Percentiles rank a stretch among this genome's conserved stretches.
Evolutionary conservation across 2,329 filamentous ascomycete genomes (phyloP).

Genomic region (Xylariaceae sp.): DNA sequence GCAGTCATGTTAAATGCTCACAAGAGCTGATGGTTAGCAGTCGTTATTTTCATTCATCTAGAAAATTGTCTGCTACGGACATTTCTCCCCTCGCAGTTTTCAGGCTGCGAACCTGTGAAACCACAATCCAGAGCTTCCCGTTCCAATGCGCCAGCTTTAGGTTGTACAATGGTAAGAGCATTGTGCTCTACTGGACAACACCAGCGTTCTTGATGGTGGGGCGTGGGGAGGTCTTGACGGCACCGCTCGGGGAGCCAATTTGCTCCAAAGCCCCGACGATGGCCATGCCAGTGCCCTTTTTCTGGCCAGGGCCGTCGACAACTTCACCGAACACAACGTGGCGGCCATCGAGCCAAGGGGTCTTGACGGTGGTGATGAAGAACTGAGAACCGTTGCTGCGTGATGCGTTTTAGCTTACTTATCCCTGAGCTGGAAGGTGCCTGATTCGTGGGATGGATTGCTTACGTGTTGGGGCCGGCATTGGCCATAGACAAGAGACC

Average conservation of each 20-base stretch:
- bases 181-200: slow-evolving; percentile 24
- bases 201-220: slow-evolving; percentile 58
- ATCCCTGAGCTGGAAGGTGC: neutral
- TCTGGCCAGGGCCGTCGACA: slow-evolving; percentile 23
- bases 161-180: slow-evolving; percentile 20
- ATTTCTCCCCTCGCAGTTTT: slow-evolving; percentile 12
- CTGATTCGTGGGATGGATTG: neutral
- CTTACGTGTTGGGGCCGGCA: slow-evolving; percentile 87
- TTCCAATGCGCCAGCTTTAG: slow-evolving; percentile 15
- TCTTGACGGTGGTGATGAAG: slow-evolving; percentile 92
- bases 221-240: slow-evolving; percentile 54
- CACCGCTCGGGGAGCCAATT: slow-evolving; percentile 53
- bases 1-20: neutral
- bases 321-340: slow-evolving; percentile 86
- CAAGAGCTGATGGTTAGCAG: slow-evolving; percentile 1
- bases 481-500: slow-evolving; percentile 94
- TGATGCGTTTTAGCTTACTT: slow-evolving; percentile 1
- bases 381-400: slow-evolving; percentile 95
- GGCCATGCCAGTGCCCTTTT: slow-evolving; percentile 40
- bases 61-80: slow-evolving; percentile 3
- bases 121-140: slow-evolving; percentile 1
- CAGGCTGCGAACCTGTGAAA: no score
- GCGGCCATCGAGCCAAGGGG: slow-evolving; percentile 78
- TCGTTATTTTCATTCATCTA: slow-evolving; percentile 24
- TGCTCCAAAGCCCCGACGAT: slow-evolving; percentile 63